Conservation (phyloP, 164 flowering plant species). For the Chloranthus sessilifolius region DNA sequence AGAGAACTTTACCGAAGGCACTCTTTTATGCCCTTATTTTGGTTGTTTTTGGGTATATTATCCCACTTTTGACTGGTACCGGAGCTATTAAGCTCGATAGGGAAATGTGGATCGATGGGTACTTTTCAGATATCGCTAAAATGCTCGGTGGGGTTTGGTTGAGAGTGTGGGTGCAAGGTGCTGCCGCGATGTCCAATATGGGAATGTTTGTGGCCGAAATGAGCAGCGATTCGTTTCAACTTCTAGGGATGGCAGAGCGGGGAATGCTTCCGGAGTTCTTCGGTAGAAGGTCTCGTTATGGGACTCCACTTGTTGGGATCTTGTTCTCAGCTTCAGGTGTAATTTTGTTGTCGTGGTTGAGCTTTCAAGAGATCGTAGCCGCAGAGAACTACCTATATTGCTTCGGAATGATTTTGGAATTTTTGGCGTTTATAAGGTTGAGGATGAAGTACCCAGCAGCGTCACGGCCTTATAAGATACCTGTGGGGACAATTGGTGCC, state of each 20-base stretch:
- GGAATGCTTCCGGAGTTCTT: slow-evolving; percentile 56
- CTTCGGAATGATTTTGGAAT: slow-evolving; percentile 55
- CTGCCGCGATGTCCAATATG: slow-evolving; percentile 53
- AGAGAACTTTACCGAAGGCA: slow-evolving; percentile 44
- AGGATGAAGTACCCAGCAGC: slow-evolving; percentile 39
- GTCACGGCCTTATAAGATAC: slow-evolving; percentile 50
- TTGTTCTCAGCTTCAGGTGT: slow-evolving; percentile 57
- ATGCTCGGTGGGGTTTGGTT: slow-evolving; percentile 54
- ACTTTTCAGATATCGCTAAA: slow-evolving; percentile 41
- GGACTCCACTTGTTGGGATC: slow-evolving; percentile 48
- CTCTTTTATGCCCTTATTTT: slow-evolving; percentile 41
- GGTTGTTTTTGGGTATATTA: slow-evolving; percentile 41
- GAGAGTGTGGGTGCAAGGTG: slow-evolving; percentile 45
- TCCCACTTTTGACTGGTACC: slow-evolving; percentile 43
- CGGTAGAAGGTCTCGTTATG: slow-evolving; percentile 39
- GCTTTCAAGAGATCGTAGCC: slow-evolving; percentile 53
- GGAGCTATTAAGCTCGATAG: slow-evolving; percentile 41
- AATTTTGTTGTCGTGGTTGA: slow-evolving; percentile 43
- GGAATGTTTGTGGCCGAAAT: slow-evolving; percentile 59
- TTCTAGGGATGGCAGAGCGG: slow-evolving; percentile 58
- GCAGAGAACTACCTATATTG: slow-evolving; percentile 53
- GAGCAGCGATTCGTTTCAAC: slow-evolving; percentile 63
- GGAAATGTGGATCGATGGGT: slow-evolving; percentile 49
- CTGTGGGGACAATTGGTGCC: slow-evolving; percentile 40
- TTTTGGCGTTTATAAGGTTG: slow-evolving; percentile 40